Evolutionary conservation across 2,329 filamentous ascomycete species (phyloP).

Genomic region (Paecilomyces fulvus): DNA sequence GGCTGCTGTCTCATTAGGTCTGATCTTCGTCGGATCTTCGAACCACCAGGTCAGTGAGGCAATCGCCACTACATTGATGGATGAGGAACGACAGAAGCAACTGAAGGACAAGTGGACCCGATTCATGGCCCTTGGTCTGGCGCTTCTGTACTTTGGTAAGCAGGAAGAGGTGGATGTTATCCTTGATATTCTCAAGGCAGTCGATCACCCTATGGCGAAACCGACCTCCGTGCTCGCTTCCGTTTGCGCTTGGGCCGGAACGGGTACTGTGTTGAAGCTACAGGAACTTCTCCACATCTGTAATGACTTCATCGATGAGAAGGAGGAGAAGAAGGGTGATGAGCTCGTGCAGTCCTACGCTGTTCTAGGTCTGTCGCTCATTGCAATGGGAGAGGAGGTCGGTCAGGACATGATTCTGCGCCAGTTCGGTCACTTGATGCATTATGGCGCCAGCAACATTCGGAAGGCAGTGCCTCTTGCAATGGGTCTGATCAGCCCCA

Average conservation of each 20-base stretch:
- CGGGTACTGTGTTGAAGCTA: conserved; percentile 91
- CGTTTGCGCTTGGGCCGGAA: conserved; percentile 96
- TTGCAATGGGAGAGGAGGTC: conserved; percentile 96
- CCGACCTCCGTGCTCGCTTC: conserved; percentile 91
- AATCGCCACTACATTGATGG: conserved; percentile 84
- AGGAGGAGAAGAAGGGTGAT: conserved; percentile 89
- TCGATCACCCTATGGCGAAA: conserved; percentile 94
- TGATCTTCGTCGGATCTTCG: conserved; percentile 88
- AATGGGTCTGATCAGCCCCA: conserved; percentile 93
- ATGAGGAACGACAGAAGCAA: conserved; percentile 83
- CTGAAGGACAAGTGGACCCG: conserved; percentile 97
- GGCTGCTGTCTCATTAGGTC: conserved; percentile 81
- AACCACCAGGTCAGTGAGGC: conserved; percentile 86
- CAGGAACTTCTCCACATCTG: conserved; percentile 96
- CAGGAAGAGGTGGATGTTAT: conserved; percentile 99
- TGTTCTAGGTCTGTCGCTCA: conserved; percentile 84
- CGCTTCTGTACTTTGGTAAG: conserved; percentile 87
- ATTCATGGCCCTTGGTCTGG: conserved; percentile 89
- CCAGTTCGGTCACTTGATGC: conserved; percentile 97
- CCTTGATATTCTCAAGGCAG: conserved; percentile 89
- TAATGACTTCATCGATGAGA: conserved; percentile 93
- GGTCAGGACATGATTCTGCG: conserved; percentile 98
- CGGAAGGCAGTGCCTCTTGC: conserved; percentile 90
- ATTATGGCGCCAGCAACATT: conserved; percentile 96
- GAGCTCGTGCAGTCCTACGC: conserved; percentile 94